phyloP scores from a whole-genome alignment of 2,329 filamentous ascomycete genomes.

The Sporothrix brunneoviolacea region DNA sequence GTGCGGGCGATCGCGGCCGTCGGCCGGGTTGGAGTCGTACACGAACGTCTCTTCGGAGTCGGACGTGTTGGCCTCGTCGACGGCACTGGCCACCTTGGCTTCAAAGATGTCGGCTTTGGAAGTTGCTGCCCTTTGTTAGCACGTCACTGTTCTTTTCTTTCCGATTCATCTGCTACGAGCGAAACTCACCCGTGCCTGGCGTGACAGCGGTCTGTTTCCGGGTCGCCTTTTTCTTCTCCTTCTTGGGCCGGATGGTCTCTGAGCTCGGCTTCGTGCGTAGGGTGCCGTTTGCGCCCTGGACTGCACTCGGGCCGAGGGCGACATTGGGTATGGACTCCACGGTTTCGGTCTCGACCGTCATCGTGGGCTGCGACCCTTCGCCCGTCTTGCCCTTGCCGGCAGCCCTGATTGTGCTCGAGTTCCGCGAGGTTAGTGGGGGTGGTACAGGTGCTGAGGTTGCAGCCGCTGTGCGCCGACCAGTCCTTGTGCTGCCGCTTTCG shows the following conservation, averaged over 20 bases:
- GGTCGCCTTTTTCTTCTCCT: conserved; percentile 75
- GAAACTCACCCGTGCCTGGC: conserved; percentile 63
- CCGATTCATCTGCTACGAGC: not conserved
- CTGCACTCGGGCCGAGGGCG: conserved; percentile 59
- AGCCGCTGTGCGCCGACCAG: conserved; percentile 37
- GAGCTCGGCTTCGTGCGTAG: conserved; percentile 81
- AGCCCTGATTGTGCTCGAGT: conserved; percentile 61
- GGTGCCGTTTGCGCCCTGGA: conserved; percentile 61
- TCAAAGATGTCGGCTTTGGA: conserved; percentile 98
- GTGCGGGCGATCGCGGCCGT: conserved; percentile 54
- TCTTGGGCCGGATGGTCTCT: conserved; percentile 93
- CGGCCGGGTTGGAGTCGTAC: conserved; percentile 93
- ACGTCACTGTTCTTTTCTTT: not conserved
- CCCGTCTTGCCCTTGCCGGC: conserved; percentile 59
- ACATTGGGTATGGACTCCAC: conserved; percentile 86
- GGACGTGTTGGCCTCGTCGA: conserved; percentile 92
- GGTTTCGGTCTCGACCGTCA: conserved; percentile 97
- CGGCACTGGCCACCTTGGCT: conserved; percentile 89
- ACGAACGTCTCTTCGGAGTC: conserved; percentile 99
- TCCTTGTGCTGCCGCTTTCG: conserved; percentile 51
- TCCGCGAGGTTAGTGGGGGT: conserved; percentile 52
- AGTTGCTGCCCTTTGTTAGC: conserved; percentile 50
- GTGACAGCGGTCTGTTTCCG: conserved; percentile 69
- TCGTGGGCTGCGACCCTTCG: conserved; percentile 75
- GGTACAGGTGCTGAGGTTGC: conserved; percentile 19